These are phyloP conservation scores for Trichoderma atrobrunneum DNA, from an alignment of 2,329 filamentous ascomycete genomes.

Conservation along the genomic window DNA sequence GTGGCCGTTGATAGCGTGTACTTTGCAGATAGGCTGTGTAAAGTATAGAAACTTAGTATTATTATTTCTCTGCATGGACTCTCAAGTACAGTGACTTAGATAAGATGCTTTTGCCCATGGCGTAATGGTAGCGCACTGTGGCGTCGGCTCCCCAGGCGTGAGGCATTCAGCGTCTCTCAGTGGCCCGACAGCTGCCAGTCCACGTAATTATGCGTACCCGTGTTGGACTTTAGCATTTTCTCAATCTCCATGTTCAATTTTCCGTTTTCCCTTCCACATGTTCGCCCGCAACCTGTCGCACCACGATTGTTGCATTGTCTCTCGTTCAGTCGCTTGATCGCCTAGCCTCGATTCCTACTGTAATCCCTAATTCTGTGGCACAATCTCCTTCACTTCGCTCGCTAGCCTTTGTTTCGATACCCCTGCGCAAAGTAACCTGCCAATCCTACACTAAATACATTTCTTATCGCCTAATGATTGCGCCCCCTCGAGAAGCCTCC, in stretches of 20 bases:
- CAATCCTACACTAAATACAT: slow-evolving; percentile 5
- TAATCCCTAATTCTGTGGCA: neutral
- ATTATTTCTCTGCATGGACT: no score
- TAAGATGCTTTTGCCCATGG: neutral
- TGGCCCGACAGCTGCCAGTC: neutral
- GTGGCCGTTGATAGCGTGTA: neutral
- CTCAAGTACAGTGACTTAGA: neutral
- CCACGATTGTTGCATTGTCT: slow-evolving; percentile 2
- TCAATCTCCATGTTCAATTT: neutral
- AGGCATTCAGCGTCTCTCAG: slow-evolving; percentile 10
- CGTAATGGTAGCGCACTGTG: neutral
- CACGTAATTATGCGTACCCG: neutral
- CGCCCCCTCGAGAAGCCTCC: slow-evolving; percentile 5
- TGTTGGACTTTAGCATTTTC: neutral
- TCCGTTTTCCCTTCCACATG: neutral
- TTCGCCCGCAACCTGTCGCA: neutral
- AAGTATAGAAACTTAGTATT: neutral
- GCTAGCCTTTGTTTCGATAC: slow-evolving; percentile 1
- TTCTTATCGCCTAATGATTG: slow-evolving; percentile 9
- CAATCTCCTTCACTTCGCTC: slow-evolving; percentile 8
- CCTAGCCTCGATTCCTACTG: neutral
- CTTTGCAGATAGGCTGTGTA: neutral
- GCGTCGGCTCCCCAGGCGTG: neutral
- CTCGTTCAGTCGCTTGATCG: slow-evolving; percentile 14
- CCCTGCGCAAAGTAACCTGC: neutral